Conservation (phyloP, 352 stramenopile genomes). For the Peronospora belbahrii region DNA sequence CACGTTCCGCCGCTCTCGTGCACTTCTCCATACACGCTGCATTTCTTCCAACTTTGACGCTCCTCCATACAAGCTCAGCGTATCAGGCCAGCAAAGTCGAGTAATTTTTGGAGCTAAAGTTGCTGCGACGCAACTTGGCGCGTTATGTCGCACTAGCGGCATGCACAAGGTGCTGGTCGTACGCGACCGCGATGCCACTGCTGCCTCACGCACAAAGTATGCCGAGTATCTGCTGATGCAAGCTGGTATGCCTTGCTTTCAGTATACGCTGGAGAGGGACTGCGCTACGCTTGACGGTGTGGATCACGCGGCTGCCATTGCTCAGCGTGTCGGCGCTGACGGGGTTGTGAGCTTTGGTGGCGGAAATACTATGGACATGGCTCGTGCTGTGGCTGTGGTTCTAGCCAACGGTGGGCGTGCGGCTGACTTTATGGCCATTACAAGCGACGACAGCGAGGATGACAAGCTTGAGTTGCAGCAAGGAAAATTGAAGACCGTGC, state of each 20-base stretch:
- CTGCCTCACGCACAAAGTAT: constrained; percentile 51
- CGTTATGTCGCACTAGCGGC: constrained; percentile 26
- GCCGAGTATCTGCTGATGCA: constrained; percentile 69
- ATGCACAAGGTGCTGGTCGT: constrained; percentile 69
- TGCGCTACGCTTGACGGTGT: constrained; percentile 53
- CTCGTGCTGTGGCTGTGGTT: constrained; percentile 44
- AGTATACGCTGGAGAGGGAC: constrained; percentile 63
- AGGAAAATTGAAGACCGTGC: constrained; percentile 14
- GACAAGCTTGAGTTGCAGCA: constrained; percentile 14
- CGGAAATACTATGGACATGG: constrained; percentile 55
- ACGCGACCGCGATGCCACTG: constrained; percentile 47
- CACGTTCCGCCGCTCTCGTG: neutral
- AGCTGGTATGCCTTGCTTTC: constrained; percentile 57
- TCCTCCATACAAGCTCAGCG: constrained; percentile 28
- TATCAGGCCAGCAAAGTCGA: constrained; percentile 31
- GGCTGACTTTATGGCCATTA: constrained; percentile 20
- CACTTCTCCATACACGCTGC: constrained; percentile 1
- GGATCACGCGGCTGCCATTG: constrained; percentile 44
- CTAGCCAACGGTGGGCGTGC: constrained; percentile 39
- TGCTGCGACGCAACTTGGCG: constrained; percentile 31
- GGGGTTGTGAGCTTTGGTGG: constrained; percentile 65
- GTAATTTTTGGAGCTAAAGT: constrained; percentile 47
- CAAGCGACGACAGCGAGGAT: constrained; percentile 9
- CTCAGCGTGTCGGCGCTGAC: constrained; percentile 53
- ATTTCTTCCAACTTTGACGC: constrained; percentile 40